Percentiles rank a stretch among this genome's conserved stretches.
Conservation (phyloP, 208 protist species). For the Angomonas deanei region DNA sequence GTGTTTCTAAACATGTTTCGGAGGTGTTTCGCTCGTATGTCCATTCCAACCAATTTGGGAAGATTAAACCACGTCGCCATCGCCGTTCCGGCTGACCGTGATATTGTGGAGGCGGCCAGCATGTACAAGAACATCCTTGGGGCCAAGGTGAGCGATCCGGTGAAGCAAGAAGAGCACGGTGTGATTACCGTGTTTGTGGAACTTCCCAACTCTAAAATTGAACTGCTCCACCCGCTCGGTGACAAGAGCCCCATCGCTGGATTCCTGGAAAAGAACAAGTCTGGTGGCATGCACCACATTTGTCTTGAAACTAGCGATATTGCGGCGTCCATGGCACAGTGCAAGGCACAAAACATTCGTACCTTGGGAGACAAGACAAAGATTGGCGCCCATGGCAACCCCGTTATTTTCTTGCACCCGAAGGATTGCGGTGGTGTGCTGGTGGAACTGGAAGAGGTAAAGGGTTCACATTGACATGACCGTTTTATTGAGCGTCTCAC, state of each 20-base stretch:
- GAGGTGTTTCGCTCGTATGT: constrained; percentile 11
- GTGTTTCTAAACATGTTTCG: too few relatives aligned
- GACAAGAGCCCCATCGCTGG: constrained; percentile 85
- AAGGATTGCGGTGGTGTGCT: constrained; percentile 90
- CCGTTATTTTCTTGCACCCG: constrained; percentile 90
- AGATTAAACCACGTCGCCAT: constrained; percentile 94
- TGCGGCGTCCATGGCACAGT: constrained; percentile 37
- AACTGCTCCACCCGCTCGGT: constrained; percentile 88
- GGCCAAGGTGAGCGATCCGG: constrained; percentile 74
- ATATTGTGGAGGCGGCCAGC: constrained; percentile 34
- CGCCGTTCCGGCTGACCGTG: constrained; percentile 73
- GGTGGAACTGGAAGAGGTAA: constrained; percentile 89
- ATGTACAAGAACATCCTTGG: constrained; percentile 79
- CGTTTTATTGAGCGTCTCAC: background rate
- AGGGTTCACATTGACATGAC: background rate
- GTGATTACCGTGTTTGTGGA: constrained; percentile 92
- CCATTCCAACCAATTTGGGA: constrained; percentile 42
- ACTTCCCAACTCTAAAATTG: constrained; percentile 87
- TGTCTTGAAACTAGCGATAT: constrained; percentile 87
- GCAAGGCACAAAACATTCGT: constrained; percentile 61
- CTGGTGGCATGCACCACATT: constrained; percentile 92
- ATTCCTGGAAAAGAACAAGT: constrained; percentile 88
- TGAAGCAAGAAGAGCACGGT: constrained; percentile 81
- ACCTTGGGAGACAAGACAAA: constrained; percentile 81
- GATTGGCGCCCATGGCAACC: constrained; percentile 93